These are phyloP conservation scores for Ophiostoma fasciatum DNA, from an alignment of 2,329 filamentous ascomycete species.

Conservation along the genomic window DNA sequence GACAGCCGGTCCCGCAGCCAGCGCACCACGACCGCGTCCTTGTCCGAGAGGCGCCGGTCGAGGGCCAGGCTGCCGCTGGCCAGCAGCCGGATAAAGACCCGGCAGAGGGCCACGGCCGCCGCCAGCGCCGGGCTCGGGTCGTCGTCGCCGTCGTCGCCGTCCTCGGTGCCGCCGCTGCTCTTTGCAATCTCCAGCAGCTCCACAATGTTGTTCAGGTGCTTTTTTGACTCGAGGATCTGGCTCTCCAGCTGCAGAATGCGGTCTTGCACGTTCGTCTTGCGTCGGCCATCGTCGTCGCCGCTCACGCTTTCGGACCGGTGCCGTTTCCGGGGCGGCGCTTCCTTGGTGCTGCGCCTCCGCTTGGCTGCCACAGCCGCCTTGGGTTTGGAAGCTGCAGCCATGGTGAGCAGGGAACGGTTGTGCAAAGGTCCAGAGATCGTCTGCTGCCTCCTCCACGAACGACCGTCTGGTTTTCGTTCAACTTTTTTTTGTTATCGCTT, in stretches of 20 bases:
- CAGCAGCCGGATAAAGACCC: constrained; percentile 71
- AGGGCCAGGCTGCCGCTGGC: constrained; percentile 56
- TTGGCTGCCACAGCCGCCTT: constrained; percentile 20
- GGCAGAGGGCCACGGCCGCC: constrained; percentile 67
- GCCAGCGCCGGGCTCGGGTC: constrained; percentile 33
- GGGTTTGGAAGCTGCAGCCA: constrained; percentile 1
- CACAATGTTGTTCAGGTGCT: constrained; percentile 84
- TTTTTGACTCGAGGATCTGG: constrained; percentile 70
- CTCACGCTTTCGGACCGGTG: constrained; percentile 32
- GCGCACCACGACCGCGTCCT: constrained; percentile 56
- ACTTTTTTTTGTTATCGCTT: constrained; percentile 5
- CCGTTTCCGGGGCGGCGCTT: constrained; percentile 34
- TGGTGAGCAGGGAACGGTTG: not conserved
- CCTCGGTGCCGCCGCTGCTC: constrained; percentile 17
- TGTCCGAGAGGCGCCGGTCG: constrained; percentile 51
- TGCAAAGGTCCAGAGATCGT: too few relatives aligned
- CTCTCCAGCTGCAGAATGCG: constrained; percentile 63
- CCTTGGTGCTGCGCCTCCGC: constrained; percentile 33
- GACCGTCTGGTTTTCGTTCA: not conserved
- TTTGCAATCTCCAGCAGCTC: constrained; percentile 49
- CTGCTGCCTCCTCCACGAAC: too few relatives aligned
- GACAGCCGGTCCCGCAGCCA: constrained; percentile 66
- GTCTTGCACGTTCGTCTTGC: constrained; percentile 34
- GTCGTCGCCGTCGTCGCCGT: constrained; percentile 1
- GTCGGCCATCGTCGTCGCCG: constrained; percentile 28